Base-by-base conservation (phyloP, 192 early-diverging fungal genomes). In the Podila epicladia region DNA sequence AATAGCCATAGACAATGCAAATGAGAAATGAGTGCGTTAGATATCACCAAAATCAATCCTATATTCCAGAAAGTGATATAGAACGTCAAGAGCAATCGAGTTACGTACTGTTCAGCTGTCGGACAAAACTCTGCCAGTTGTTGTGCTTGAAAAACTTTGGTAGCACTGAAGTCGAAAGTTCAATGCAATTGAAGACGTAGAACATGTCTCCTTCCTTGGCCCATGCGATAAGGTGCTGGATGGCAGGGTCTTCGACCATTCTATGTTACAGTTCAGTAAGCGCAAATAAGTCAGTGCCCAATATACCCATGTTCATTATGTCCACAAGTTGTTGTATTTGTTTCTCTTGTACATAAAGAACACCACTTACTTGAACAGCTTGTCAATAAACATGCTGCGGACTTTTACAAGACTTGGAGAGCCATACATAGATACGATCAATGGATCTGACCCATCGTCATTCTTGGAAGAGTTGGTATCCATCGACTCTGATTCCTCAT, bases 131-230 rank as follows among this genome's bases (percentile, higher is more conserved):
- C 64, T 93, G 91, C 91, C 92, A 96, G 85, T 96, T 95, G 82
- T 94, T 95, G 82, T 97, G 95, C 77, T 95, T 96, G 74, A 96
- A 97, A 71, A 95, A 92, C 75, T 93, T 91, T 28, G 95, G 95
- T 53, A 97, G 79, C 0, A 97, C 88, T 11, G 77, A 85, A 64
- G 89, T 91, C 24, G 93, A 92, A 69, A 97, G 94, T 64, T 93
- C 94, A 17, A 92, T 93, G 9, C 92, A 92, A 63, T 96, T 95
- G 62, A 91, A 92, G 24, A 98, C 94, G 22, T 95, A 92, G 82
- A 98, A 98, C 64, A 93, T 88, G 64, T 95, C 92, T 63, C 96
- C 96, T 26, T 88, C 84, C 17, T 82, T 80, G n/a, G 94, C 92
- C 96, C 96, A 98, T 60, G 85, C 83, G 32, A 94, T 89, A 9